Percentiles rank a stretch among this genome's conserved stretches.
These are phyloP conservation scores for Themeda triandra DNA, from an alignment of 176 grass and related monocot genomes.

Conservation along the genomic window DNA sequence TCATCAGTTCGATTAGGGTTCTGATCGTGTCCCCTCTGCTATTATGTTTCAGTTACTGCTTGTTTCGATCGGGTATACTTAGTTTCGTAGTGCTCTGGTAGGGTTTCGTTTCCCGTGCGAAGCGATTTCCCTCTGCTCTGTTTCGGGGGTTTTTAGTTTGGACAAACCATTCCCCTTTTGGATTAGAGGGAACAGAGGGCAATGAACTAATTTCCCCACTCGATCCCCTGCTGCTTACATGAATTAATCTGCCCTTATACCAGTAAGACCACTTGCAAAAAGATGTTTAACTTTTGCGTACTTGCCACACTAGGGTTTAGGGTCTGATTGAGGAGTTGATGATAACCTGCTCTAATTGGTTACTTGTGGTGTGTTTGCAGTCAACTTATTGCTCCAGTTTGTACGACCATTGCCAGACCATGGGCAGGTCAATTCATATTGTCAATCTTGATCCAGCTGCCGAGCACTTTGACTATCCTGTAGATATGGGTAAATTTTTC, in stretches of 20 bases:
- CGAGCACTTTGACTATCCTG: slow-evolving; percentile 81
- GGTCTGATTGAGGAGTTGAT: not conserved
- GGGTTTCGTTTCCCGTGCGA: too few species aligned
- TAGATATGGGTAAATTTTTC: slow-evolving; percentile 50
- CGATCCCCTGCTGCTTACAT: not conserved
- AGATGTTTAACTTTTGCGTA: not conserved
- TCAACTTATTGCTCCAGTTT: slow-evolving; percentile 90
- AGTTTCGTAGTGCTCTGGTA: too few species aligned
- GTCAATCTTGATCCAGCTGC: slow-evolving; percentile 95
- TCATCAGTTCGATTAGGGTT: not conserved
- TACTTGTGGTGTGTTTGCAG: slow-evolving; percentile 30
- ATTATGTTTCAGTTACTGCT: not conserved
- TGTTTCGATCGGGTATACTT: not conserved
- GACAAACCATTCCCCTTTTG: not conserved
- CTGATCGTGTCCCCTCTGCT: not conserved
- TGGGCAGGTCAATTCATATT: slow-evolving; percentile 69
- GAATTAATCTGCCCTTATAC: not conserved
- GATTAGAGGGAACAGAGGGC: not conserved
- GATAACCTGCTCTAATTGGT: not conserved
- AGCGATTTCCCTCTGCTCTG: rapidly evolving
- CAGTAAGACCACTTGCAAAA: not conserved
- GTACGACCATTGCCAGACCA: slow-evolving; percentile 66
- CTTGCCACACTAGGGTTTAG: not conserved
- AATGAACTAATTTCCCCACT: not conserved
- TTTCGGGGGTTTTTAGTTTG: not conserved